phyloP scores from a whole-genome alignment of 75 land plant species.

The Sequoiadendron giganteum region DNA sequence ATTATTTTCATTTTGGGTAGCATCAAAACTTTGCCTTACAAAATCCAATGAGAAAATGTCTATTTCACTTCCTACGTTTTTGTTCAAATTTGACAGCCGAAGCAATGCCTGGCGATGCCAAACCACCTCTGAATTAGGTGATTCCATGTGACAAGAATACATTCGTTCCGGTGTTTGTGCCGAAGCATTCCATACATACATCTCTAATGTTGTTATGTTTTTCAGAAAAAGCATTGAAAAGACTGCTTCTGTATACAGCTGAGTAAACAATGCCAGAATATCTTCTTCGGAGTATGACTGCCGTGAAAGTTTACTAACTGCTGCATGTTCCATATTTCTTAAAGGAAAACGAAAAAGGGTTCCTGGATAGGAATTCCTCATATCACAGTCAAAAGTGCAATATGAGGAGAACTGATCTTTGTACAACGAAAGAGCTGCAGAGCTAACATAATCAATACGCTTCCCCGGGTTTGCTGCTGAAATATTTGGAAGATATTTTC shows the following conservation, averaged over 20 bases:
- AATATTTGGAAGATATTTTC: slow-evolving; percentile 74
- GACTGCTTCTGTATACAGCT: slow-evolving; percentile 75
- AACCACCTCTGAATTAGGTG: slow-evolving; percentile 43
- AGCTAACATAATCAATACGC: slow-evolving; percentile 79
- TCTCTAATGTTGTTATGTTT: slow-evolving; percentile 63
- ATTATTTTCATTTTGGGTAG: slow-evolving; percentile 15
- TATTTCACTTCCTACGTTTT: slow-evolving; percentile 12
- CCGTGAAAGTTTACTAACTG: slow-evolving; percentile 72
- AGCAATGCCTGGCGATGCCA: slow-evolving; percentile 77
- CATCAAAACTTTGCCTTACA: slow-evolving; percentile 39
- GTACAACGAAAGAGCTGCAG: slow-evolving; percentile 60
- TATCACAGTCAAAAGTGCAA: slow-evolving; percentile 95
- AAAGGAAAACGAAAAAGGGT: slow-evolving; percentile 94
- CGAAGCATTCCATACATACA: slow-evolving; percentile 75
- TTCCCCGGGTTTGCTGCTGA: slow-evolving; percentile 93
- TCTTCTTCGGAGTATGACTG: slow-evolving; percentile 76
- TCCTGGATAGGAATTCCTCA: slow-evolving; percentile 70
- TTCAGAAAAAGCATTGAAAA: slow-evolving; percentile 80
- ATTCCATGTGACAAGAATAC: slow-evolving; percentile 53
- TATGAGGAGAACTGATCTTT: slow-evolving; percentile 88
- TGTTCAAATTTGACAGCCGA: slow-evolving; percentile 54
- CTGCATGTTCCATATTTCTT: slow-evolving; percentile 82
- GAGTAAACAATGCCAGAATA: slow-evolving; percentile 56
- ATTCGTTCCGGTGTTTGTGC: slow-evolving; percentile 46
- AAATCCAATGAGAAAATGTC: slow-evolving; percentile 70